Percentiles rank a stretch among this genome's conserved stretches.
Conservation (phyloP, 768 basidiomycete genomes). For the Lyophyllum decastes region DNA sequence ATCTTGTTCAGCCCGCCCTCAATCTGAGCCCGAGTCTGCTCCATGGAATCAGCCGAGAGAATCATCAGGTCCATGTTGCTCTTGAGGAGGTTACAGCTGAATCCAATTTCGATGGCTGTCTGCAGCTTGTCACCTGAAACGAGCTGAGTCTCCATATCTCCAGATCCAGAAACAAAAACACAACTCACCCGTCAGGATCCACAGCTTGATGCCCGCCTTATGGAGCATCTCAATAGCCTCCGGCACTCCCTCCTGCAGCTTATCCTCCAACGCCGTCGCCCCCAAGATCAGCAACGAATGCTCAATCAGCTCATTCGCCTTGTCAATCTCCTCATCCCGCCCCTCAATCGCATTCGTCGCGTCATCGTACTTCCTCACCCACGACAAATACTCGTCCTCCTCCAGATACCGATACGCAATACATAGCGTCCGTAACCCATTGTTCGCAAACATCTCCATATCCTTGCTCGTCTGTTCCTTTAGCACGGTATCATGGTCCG, state of each 20-base stretch:
- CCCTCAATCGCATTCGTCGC: conserved; percentile 77
- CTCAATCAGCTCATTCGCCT: conserved; percentile 83
- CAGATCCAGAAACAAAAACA: not conserved
- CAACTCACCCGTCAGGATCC: conserved; percentile 87
- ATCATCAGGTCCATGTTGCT: conserved; percentile 98
- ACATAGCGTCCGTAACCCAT: conserved; percentile 87
- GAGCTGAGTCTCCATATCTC: not conserved
- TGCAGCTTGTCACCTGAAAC: conserved; percentile 88
- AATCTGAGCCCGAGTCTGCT: conserved; percentile 80
- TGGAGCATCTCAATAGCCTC: conserved; percentile 93
- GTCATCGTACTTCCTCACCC: conserved; percentile 80
- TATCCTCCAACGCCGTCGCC: conserved; percentile 96
- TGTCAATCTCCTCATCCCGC: conserved; percentile 90
- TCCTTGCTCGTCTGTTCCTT: conserved; percentile 82
- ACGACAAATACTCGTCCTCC: conserved; percentile 84
- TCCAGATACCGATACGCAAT: conserved; percentile 77
- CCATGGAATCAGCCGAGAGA: conserved; percentile 78
- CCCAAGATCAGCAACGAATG: conserved; percentile 83
- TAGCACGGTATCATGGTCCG: conserved; percentile 69
- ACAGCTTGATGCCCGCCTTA: conserved; percentile 93
- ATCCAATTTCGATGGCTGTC: conserved; percentile 98
- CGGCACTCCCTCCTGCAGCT: conserved; percentile 95
- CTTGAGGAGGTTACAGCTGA: conserved; percentile 93
- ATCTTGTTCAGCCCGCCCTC: conserved; percentile 95
- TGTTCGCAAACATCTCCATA: conserved; percentile 94